Evolutionary conservation across 768 basidiomycete genomes (phyloP).

Genomic region (Tricholoma bakamatsutake): DNA sequence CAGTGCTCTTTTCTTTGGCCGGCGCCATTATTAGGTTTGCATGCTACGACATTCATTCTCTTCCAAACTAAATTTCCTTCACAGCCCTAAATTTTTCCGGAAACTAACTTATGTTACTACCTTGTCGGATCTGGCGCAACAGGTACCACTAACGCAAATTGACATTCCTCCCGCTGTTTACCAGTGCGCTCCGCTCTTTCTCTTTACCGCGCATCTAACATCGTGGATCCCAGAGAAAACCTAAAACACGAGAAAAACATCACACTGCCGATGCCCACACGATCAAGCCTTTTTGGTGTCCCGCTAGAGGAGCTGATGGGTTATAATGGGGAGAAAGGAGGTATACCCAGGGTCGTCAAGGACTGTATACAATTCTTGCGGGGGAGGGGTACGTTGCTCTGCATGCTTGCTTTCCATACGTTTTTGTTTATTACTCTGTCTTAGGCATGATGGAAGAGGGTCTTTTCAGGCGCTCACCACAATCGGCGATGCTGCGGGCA

Average conservation of each 20-base stretch:
- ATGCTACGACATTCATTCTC: background rate
- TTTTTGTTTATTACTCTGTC: background rate
- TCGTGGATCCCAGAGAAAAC: conserved; percentile 54
- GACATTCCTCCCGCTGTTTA: conserved; percentile 82
- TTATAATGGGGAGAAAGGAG: conserved; percentile 73
- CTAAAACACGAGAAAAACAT: conserved; percentile 68
- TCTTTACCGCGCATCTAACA: background rate
- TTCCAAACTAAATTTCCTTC: background rate
- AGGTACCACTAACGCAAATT: conserved; percentile 83
- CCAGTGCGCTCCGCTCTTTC: conserved; percentile 44
- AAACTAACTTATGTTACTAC: conserved; percentile 76
- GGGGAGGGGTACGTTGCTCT: conserved; percentile 38
- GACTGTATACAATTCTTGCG: conserved; percentile 71
- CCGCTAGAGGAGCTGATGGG: conserved; percentile 84
- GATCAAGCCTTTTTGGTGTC: conserved; percentile 71
- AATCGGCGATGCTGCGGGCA: conserved; percentile 59
- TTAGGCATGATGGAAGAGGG: conserved; percentile 68
- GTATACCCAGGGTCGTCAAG: conserved; percentile 73
- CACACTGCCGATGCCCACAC: conserved; percentile 52
- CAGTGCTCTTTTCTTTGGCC: conserved; percentile 86
- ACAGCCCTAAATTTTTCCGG: conserved; percentile 86
- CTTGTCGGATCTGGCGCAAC: conserved; percentile 67
- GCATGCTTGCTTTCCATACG: conserved; percentile 10
- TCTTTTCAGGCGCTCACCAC: conserved; percentile 78
- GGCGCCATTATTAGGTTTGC: conserved; percentile 77